These are phyloP conservation scores for Botrytis aclada DNA, from an alignment of 2,329 filamentous ascomycete species.

Conservation along the genomic window DNA sequence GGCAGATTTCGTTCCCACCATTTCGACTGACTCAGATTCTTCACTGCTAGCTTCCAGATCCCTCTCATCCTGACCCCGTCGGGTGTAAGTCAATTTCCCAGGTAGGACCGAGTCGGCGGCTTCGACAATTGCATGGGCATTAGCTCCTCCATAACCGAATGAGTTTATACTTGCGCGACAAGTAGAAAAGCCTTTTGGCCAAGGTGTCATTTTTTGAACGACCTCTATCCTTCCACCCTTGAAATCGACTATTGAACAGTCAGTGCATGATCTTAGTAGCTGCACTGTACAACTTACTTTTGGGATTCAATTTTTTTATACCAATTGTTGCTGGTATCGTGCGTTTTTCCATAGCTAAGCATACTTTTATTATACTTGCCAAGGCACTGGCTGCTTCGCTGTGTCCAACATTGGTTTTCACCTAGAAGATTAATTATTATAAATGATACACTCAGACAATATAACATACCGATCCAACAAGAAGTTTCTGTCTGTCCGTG, in stretches of 20 bases:
- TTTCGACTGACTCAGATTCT: not conserved
- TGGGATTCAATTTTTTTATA: conserved; percentile 12
- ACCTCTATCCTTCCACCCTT: not conserved
- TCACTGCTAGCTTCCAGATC: not conserved
- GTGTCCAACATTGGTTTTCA: conserved; percentile 23
- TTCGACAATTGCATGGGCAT: conserved; percentile 39
- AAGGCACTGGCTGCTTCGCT: conserved; percentile 18
- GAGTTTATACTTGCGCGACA: conserved; percentile 8
- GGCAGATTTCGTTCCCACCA: not conserved
- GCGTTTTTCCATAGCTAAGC: conserved; percentile 15
- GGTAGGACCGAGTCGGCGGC: not conserved
- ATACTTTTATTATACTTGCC: conserved; percentile 18
- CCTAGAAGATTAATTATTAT: conserved; percentile 20
- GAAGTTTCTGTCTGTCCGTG: not conserved
- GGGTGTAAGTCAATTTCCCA: not conserved
- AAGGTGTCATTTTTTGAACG: conserved; percentile 7
- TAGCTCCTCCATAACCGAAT: conserved; percentile 41
- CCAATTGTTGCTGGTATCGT: conserved; percentile 8
- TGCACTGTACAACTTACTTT: not conserved
- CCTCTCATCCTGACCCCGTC: not conserved
- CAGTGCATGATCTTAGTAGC: not conserved
- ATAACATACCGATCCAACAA: conserved; percentile 11
- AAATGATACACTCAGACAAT: not conserved
- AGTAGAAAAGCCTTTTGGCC: not conserved
- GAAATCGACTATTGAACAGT: conserved; percentile 1